Evolutionary conservation across 495 filamentous ascomycete genomes (phyloP).

Genomic region (Penicillium angulare): DNA sequence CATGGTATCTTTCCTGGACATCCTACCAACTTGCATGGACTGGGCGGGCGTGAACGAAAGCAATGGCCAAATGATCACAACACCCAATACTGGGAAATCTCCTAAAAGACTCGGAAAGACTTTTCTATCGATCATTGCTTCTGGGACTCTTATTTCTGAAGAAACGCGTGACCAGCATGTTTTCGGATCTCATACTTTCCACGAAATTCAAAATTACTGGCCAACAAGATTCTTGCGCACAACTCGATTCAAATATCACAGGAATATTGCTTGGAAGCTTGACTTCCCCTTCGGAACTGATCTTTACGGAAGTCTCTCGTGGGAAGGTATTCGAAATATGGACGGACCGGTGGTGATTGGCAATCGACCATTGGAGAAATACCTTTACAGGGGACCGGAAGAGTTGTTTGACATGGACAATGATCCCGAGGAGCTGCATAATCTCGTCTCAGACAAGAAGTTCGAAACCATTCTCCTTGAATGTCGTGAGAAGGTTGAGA

Average conservation of each 20-base stretch:
- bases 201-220: conserved; percentile 48
- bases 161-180: conserved; percentile 23
- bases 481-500: no score
- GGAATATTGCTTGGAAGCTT: conserved; percentile 44
- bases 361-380: conserved; percentile 29
- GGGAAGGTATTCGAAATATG: conserved; percentile 41
- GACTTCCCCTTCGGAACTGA: conserved; percentile 48
- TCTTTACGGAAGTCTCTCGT: conserved; percentile 41
- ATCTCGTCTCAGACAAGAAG: no score
- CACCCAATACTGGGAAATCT: no score
- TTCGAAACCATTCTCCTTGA: no score
- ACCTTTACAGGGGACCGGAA: conserved; percentile 40
- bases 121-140: conserved; percentile 36
- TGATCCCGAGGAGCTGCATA: conserved; percentile 39
- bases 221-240: conserved; percentile 46
- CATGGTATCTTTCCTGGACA: conserved; percentile 44
- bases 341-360: conserved; percentile 35
- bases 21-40: conserved; percentile 43
- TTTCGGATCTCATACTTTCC: conserved; percentile 49
- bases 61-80: no score
- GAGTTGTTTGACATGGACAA: conserved; percentile 41
- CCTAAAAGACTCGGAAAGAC: no score
- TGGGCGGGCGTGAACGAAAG: no score
- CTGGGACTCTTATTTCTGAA: conserved; percentile 31
- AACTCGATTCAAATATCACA: conserved; percentile 43